A percentile compares a stretch with the other conserved stretches of the same genome.
These are phyloP conservation scores for Penicillium salamii DNA, from an alignment of 495 filamentous ascomycete species.

Conservation along the genomic window DNA sequence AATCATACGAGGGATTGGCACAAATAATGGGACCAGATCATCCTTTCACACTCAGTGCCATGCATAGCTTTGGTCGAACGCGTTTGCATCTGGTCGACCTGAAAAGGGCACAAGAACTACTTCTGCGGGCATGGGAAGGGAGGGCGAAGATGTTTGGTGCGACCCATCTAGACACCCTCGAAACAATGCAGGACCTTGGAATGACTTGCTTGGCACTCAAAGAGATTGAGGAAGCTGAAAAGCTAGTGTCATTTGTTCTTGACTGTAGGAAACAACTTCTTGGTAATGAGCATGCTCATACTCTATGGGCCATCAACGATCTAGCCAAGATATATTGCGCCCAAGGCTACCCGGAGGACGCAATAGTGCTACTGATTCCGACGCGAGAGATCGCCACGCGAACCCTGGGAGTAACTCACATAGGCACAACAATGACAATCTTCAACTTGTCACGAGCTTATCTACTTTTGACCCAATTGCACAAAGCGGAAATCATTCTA, in stretches of 20 bases:
- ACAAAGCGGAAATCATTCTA: constrained; percentile 5
- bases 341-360: constrained; percentile 19
- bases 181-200: constrained; percentile 4
- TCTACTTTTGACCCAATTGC: background rate
- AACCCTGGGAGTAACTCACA: constrained; percentile 5
- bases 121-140: constrained; percentile 5
- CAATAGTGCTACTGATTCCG: constrained; percentile 18
- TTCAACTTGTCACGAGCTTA: constrained; percentile 3
- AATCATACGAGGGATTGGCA: constrained; percentile 1
- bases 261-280: constrained; percentile 23
- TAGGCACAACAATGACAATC: constrained; percentile 8
- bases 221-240: constrained; percentile 18
- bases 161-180: constrained; percentile 4
- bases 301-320: constrained; percentile 33
- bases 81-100: background rate
- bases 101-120: constrained; percentile 3
- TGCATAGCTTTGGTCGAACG: constrained; percentile 3
- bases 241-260: constrained; percentile 17
- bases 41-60: constrained; percentile 2
- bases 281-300: constrained; percentile 33
- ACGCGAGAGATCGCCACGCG: constrained; percentile 4
- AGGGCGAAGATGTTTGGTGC: background rate
- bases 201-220: constrained; percentile 5
- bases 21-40: constrained; percentile 2
- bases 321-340: constrained; percentile 31